These are phyloP conservation scores for Rhipidocladum racemiflorum DNA, from an alignment of 176 grass and related monocot genomes.

Conservation along the genomic window DNA sequence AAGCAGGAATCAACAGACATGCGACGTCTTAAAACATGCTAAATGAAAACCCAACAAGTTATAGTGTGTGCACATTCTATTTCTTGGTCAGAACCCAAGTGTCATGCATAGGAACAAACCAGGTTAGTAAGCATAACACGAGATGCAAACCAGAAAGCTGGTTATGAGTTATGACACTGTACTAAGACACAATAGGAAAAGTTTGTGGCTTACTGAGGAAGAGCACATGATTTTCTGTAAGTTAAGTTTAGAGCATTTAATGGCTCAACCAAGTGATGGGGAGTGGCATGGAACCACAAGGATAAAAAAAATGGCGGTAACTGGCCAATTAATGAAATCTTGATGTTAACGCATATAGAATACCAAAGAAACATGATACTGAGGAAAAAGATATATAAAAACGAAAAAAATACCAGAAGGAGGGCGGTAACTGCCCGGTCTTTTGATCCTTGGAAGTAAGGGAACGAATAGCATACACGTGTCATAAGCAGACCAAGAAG, in stretches of 20 bases:
- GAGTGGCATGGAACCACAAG: neutral
- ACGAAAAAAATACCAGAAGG: neutral
- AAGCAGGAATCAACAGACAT: neutral
- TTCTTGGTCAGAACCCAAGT: conserved; percentile 17
- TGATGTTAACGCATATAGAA: neutral
- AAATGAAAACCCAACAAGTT: neutral
- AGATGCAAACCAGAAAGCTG: neutral
- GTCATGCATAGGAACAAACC: neutral
- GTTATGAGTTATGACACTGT: neutral
- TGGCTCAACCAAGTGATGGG: neutral
- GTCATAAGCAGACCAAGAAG: neutral
- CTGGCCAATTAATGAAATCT: neutral
- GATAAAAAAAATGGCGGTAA: neutral
- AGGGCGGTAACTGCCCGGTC: neutral
- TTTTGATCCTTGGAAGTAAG: neutral
- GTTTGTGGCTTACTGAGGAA: neutral
- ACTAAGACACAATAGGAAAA: neutral
- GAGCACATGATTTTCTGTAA: neutral
- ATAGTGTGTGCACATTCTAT: neutral
- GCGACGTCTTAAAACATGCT: neutral
- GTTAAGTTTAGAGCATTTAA: neutral
- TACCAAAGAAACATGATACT: neutral
- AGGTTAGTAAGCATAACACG: neutral
- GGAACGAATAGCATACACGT: neutral
- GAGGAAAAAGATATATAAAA: neutral